A percentile compares a stretch with the other conserved stretches of the same genome.
Evolutionary conservation across 2,329 filamentous ascomycete genomes (phyloP).

Genomic region (Dactylellina sp.): DNA sequence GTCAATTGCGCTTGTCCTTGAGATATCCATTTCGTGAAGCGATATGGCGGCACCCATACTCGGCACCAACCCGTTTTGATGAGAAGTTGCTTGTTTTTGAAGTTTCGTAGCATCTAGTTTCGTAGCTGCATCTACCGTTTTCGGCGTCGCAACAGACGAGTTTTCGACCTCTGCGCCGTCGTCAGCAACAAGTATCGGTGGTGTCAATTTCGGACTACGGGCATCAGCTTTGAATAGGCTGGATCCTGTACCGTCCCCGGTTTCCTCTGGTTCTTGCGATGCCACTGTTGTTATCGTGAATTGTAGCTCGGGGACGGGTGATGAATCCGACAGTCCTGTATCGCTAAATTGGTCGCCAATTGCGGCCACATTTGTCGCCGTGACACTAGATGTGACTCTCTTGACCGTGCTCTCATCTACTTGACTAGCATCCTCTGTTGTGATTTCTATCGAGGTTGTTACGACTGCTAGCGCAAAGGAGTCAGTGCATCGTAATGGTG

Average conservation of each 20-base stretch:
- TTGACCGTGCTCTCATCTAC: conserved; percentile 14
- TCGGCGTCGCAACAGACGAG: conserved; percentile 28
- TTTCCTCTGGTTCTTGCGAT: conserved; percentile 29
- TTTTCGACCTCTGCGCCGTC: conserved; percentile 25
- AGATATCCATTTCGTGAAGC: conserved; percentile 31
- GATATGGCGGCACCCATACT: conserved; percentile 25
- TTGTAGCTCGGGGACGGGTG: conserved; percentile 18
- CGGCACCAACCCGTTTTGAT: conserved; percentile 18
- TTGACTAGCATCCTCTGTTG: conserved; percentile 28
- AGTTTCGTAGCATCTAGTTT: conserved; percentile 20
- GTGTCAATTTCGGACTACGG: conserved; percentile 28
- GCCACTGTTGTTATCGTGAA: conserved; percentile 39
- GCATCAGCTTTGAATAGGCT: conserved; percentile 16
- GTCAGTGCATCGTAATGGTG: conserved; percentile 10
- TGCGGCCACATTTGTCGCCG: conserved; percentile 9
- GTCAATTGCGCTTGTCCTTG: conserved; percentile 27
- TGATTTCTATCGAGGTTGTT: conserved; percentile 41
- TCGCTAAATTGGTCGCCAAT: conserved; percentile 2
- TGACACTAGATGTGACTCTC: conserved; percentile 24
- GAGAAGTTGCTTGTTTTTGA: conserved; percentile 18
- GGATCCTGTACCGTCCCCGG: background rate
- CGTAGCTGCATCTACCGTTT: conserved; percentile 5
- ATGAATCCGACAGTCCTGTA: conserved; percentile 17
- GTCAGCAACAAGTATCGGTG: conserved; percentile 25
- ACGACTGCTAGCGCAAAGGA: conserved; percentile 15